Percentiles rank a stretch among this genome's conserved stretches.
phyloP scores from a whole-genome alignment of 148 eudicot genomes.

The Silene conica region DNA sequence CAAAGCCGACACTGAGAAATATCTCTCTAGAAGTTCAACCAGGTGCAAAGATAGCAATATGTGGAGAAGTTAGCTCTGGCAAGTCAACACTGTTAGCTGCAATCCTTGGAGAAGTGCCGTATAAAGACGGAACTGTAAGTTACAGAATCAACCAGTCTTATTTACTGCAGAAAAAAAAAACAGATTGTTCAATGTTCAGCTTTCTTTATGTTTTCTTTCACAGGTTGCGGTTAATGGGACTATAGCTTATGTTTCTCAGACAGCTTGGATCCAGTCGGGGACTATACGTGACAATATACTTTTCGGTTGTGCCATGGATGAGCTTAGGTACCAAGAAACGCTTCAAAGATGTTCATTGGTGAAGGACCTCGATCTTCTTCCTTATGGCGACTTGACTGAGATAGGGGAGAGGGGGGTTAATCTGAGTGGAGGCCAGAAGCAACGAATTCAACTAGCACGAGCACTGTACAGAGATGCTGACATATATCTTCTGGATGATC shows the following conservation, averaged over 20 bases:
- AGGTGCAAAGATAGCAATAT: constrained; percentile 59
- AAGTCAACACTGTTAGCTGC: constrained; percentile 66
- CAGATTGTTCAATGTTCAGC: too few species aligned
- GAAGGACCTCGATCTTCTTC: constrained; percentile 75
- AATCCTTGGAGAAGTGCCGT: constrained; percentile 61
- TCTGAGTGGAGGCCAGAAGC: constrained; percentile 90
- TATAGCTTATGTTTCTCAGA: constrained; percentile 76
- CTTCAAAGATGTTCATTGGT: constrained; percentile 59
- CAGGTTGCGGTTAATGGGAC: constrained; percentile 62
- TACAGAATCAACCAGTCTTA: background rate
- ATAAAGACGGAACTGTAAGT: constrained; percentile 54
- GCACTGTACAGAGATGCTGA: constrained; percentile 68
- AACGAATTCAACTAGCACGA: constrained; percentile 78
- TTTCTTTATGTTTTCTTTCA: constrained; percentile 3
- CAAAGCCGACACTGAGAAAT: constrained; percentile 41
- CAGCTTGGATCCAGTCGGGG: constrained; percentile 91
- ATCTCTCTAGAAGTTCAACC: constrained; percentile 39
- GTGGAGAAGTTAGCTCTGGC: constrained; percentile 75
- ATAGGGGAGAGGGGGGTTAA: constrained; percentile 92
- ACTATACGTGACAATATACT: constrained; percentile 66
- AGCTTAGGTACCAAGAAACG: constrained; percentile 57
- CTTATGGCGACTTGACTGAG: constrained; percentile 74
- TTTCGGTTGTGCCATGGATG: constrained; percentile 57
- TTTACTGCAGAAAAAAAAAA: background rate
- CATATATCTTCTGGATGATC: constrained; percentile 85